Conservation (phyloP, 2,329 filamentous ascomycete species). For the Cytospora mali region DNA sequence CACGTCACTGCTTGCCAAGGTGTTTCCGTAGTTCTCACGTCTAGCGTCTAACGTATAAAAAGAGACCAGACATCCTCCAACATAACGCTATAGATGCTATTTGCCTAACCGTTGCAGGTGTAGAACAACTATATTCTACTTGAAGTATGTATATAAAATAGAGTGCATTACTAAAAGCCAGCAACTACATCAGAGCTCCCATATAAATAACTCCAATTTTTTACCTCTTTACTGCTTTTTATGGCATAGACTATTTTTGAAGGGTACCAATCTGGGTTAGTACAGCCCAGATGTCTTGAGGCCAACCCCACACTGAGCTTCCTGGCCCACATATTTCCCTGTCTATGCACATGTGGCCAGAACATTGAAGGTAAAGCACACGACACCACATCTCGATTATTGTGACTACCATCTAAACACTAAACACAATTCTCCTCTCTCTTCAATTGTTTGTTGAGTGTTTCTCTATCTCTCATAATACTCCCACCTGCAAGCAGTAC, state of each 20-base stretch:
- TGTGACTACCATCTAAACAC: slow-evolving; percentile 10
- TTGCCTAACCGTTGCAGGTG: too few relatives aligned
- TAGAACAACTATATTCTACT: too few relatives aligned
- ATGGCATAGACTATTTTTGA: slow-evolving; percentile 12
- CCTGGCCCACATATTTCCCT: slow-evolving; percentile 19
- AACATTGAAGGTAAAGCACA: slow-evolving; percentile 20
- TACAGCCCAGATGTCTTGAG: not conserved
- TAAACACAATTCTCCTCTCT: slow-evolving; percentile 5
- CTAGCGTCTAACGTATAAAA: not conserved
- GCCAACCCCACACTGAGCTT: slow-evolving; percentile 22
- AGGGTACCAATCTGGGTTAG: slow-evolving; percentile 21
- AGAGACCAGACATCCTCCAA: not conserved
- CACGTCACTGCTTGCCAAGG: not conserved
- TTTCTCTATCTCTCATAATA: not conserved
- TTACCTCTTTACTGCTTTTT: not conserved
- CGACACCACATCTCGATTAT: slow-evolving; percentile 21
- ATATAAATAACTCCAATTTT: not conserved
- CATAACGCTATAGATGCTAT: not conserved
- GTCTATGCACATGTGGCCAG: slow-evolving; percentile 26
- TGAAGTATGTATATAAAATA: too few relatives aligned
- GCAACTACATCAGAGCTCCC: slow-evolving; percentile 2
- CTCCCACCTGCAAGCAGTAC: not conserved
- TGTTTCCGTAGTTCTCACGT: too few relatives aligned
- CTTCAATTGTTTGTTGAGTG: slow-evolving; percentile 10
- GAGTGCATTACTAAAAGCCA: too few relatives aligned